These are phyloP conservation scores for Floccularia luteovirens DNA, from an alignment of 768 basidiomycete species.

Conservation along the genomic window DNA sequence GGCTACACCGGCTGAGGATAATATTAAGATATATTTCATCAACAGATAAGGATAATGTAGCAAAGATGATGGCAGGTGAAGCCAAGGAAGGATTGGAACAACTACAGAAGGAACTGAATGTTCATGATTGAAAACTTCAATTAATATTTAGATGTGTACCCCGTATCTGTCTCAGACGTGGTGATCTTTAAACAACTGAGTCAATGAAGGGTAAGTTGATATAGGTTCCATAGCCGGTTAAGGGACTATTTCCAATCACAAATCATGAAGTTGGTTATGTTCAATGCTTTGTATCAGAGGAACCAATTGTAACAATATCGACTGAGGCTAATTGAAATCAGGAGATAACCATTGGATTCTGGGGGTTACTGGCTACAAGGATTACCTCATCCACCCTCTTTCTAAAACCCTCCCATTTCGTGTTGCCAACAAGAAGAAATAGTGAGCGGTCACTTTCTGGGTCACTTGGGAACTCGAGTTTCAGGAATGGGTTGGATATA, in stretches of 20 bases:
- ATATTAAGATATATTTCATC: slow-evolving; percentile 64
- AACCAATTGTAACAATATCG: slow-evolving; percentile 10
- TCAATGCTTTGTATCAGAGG: slow-evolving; percentile 14
- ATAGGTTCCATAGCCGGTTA: slow-evolving; percentile 46
- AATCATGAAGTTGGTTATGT: slow-evolving; percentile 9
- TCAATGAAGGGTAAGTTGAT: slow-evolving; percentile 68
- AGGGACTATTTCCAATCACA: slow-evolving; percentile 9
- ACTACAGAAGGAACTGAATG: slow-evolving; percentile 38
- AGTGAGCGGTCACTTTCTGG: slow-evolving; percentile 41
- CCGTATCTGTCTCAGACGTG: slow-evolving; percentile 92
- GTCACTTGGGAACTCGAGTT: slow-evolving; percentile 44
- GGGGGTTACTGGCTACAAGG: slow-evolving; percentile 41
- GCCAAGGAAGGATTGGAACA: slow-evolving; percentile 46
- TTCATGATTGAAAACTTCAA: neutral
- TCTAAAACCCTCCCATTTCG: slow-evolving; percentile 66
- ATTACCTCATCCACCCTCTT: slow-evolving; percentile 70
- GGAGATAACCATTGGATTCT: slow-evolving; percentile 14
- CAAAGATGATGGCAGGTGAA: slow-evolving; percentile 73
- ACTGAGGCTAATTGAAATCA: slow-evolving; percentile 4
- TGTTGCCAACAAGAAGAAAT: slow-evolving; percentile 50
- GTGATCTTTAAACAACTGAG: slow-evolving; percentile 62
- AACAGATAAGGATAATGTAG: slow-evolving; percentile 67
- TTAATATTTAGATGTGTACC: slow-evolving; percentile 36
- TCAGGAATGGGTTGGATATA: slow-evolving; percentile 82
- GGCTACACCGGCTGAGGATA: slow-evolving; percentile 42